Evolutionary conservation across 163 green algal genomes (phyloP).

Genomic region (Scenedesmus sp.): DNA sequence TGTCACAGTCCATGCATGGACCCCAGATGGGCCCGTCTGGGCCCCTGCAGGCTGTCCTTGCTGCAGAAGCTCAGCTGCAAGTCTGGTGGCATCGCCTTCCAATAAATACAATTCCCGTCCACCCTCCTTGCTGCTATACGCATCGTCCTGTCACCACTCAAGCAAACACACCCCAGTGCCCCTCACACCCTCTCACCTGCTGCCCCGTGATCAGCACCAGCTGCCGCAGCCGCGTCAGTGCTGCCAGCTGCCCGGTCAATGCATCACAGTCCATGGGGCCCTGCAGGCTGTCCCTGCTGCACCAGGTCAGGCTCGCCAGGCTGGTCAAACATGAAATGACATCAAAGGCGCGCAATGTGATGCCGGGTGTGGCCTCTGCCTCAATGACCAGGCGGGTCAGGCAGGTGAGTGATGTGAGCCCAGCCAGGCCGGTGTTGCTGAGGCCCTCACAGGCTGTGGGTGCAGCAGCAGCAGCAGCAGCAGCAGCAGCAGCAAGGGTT

Average conservation of each 20-base stretch:
- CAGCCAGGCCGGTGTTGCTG: not conserved
- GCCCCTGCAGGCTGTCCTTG: not conserved
- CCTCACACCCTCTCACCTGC: too few species aligned
- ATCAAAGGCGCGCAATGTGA: not conserved
- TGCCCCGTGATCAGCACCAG: not conserved
- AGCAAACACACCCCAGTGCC: not conserved
- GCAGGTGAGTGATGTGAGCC: not conserved
- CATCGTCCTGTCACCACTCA: too few species aligned
- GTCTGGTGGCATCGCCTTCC: too few species aligned
- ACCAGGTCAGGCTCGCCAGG: conserved; percentile 15
- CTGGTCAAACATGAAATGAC: not conserved
- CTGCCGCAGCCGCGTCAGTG: conserved; percentile 10
- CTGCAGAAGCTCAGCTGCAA: not conserved
- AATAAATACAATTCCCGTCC: too few species aligned
- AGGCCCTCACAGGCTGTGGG: not conserved
- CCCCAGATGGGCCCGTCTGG: not conserved
- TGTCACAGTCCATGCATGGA: not conserved
- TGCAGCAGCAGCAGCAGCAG: not conserved
- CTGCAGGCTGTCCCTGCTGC: conserved; percentile 26
- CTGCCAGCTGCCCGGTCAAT: not conserved
- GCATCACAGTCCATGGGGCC: not conserved
- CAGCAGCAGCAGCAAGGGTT: too few species aligned
- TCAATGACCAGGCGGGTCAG: conserved; percentile 9
- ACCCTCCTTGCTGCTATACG: too few species aligned
- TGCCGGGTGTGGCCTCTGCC: not conserved